phyloP scores from a whole-genome alignment of 345 rosid genomes.

The Iberis pinnata region DNA sequence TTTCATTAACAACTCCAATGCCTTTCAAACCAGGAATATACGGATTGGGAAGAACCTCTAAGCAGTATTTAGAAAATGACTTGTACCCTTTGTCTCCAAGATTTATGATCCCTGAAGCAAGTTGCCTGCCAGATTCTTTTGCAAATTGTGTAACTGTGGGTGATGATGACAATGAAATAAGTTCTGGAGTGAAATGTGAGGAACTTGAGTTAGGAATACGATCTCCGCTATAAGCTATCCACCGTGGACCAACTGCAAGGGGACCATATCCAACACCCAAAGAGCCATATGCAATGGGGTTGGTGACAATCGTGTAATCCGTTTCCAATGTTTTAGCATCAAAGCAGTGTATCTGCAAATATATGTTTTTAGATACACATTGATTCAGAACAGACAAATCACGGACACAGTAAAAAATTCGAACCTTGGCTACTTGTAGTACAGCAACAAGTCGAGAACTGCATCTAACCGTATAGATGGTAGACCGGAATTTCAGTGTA shows the following conservation, averaged over 20 bases:
- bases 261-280: constrained; percentile 87
- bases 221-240: constrained; percentile 91
- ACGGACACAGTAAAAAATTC: constrained; percentile 6
- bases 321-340: constrained; percentile 52
- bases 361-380: constrained; percentile 9
- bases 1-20: constrained; percentile 46
- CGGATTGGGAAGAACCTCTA: constrained; percentile 73
- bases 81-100: constrained; percentile 82
- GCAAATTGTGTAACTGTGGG: constrained; percentile 68
- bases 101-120: constrained; percentile 76
- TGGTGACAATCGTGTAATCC: constrained; percentile 59
- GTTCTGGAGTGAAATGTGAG: constrained; percentile 56
- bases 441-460: constrained; percentile 86
- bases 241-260: constrained; percentile 88
- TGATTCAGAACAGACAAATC: constrained; percentile 7
- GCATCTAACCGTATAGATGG: constrained; percentile 73
- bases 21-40: constrained; percentile 51
- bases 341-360: constrained; percentile 81
- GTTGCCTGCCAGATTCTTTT: constrained; percentile 83
- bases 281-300: constrained; percentile 41
- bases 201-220: constrained; percentile 46
- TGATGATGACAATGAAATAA: constrained; percentile 43
- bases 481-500: constrained; percentile 64
- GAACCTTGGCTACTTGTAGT: constrained; percentile 72
- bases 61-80: constrained; percentile 58